phyloP scores from a whole-genome alignment of 2,329 filamentous ascomycete genomes.

The Hymenotorrendiella dingleyae region DNA sequence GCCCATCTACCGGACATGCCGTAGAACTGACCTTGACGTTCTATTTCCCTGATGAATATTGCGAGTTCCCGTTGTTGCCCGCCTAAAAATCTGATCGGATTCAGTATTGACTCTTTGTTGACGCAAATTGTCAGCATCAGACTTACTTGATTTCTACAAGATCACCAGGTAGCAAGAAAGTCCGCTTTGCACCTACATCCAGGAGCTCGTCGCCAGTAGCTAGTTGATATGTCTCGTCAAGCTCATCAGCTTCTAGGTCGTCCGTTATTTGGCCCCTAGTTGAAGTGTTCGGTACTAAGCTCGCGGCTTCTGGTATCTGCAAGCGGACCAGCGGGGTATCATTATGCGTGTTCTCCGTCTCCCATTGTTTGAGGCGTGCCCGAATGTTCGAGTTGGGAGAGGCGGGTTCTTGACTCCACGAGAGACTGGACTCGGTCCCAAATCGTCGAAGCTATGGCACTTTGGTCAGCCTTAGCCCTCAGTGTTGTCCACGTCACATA shows the following conservation, averaged over 20 bases:
- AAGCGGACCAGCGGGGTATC: neutral
- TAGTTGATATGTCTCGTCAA: conserved; percentile 26
- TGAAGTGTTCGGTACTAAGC: neutral
- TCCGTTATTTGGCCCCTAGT: conserved; percentile 11
- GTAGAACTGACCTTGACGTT: conserved; percentile 39
- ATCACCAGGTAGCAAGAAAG: conserved; percentile 30
- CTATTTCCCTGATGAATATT: conserved; percentile 41
- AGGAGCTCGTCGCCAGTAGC: conserved; percentile 43
- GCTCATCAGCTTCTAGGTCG: conserved; percentile 22
- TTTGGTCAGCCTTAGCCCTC: too few relatives aligned
- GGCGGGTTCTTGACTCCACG: neutral
- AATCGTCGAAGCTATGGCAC: too few relatives aligned
- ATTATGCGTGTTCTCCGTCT: conserved; percentile 32
- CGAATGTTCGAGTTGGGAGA: conserved; percentile 24
- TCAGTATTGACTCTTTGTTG: conserved; percentile 9
- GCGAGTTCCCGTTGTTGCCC: conserved; percentile 33
- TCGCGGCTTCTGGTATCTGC: neutral
- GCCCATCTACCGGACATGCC: conserved; percentile 44
- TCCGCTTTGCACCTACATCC: conserved; percentile 32
- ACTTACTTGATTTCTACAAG: conserved; percentile 29
- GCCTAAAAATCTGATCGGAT: conserved; percentile 12
- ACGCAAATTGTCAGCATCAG: neutral
- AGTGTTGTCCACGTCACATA: too few relatives aligned
- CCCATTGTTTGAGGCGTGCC: conserved; percentile 36
- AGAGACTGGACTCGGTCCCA: too few relatives aligned